phyloP scores from a whole-genome alignment of 2,329 filamentous ascomycete genomes.

The Verticillium nubilum region DNA sequence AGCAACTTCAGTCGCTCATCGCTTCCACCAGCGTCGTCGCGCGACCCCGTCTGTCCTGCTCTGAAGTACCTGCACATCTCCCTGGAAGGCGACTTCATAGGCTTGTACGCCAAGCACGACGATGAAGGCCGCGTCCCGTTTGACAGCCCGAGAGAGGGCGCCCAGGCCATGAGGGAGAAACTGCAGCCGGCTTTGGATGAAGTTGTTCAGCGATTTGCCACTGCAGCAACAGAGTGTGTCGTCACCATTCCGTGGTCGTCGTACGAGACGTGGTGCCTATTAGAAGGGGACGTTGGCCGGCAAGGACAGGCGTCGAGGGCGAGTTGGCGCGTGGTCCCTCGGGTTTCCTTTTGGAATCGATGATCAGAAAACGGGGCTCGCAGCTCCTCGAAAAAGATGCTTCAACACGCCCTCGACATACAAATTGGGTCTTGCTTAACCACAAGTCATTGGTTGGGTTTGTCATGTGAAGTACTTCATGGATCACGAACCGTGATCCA shows the following conservation, averaged over 20 bases:
- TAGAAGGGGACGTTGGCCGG: neutral
- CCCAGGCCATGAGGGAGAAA: neutral
- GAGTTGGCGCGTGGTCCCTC: neutral
- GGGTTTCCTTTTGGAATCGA: neutral
- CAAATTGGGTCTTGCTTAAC: too few species aligned
- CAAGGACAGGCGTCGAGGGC: neutral
- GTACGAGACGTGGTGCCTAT: neutral
- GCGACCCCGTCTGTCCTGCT: neutral
- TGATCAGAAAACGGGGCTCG: neutral
- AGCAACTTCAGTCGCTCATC: neutral
- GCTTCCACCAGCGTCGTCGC: neutral
- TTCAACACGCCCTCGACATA: too few species aligned
- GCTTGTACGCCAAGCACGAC: neutral
- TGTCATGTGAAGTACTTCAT: neutral
- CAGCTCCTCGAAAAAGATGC: neutral
- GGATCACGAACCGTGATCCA: neutral
- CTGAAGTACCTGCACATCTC: neutral
- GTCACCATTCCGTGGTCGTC: neutral
- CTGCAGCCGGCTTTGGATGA: neutral
- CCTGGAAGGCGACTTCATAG: neutral
- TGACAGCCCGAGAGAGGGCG: neutral
- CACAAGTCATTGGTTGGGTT: too few species aligned
- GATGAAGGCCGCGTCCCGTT: neutral
- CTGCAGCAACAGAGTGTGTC: neutral
- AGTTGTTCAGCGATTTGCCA: neutral